phyloP scores from a whole-genome alignment of 2,329 filamentous ascomycete species.

The Drechslerella dactyloides region DNA sequence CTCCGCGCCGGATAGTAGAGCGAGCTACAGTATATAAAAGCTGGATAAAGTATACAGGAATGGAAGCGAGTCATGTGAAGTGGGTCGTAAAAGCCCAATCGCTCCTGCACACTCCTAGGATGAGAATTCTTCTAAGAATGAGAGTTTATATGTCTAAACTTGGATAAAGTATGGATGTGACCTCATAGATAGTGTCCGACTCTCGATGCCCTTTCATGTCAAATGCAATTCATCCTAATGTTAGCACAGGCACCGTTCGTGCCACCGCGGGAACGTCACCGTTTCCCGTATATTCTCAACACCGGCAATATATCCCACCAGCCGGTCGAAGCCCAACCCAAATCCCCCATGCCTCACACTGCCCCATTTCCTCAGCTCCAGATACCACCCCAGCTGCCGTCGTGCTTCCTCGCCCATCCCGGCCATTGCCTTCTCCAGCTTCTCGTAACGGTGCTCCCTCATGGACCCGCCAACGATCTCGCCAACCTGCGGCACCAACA shows the following conservation, averaged over 20 bases:
- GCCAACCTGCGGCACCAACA: conserved; percentile 82
- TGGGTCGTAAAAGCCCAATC: no score
- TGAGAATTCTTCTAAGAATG: no score
- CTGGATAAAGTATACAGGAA: no score
- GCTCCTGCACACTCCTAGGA: no score
- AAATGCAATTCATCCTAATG: conserved; percentile 8
- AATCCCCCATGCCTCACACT: conserved; percentile 90
- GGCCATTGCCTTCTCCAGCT: conserved; percentile 63
- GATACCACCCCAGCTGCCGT: conserved; percentile 78
- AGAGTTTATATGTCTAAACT: no score
- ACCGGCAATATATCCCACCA: conserved; percentile 82
- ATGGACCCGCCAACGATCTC: conserved; percentile 88
- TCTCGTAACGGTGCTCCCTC: conserved; percentile 77
- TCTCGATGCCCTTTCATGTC: no score
- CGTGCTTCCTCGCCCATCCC: conserved; percentile 58
- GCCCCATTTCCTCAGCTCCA: conserved; percentile 87
- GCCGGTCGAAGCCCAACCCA: conserved; percentile 84
- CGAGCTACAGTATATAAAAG: no score
- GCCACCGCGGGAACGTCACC: conserved; percentile 81
- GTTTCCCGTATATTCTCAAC: conserved; percentile 83
- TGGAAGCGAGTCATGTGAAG: no score
- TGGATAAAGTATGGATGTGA: no score
- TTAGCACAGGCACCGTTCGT: conserved; percentile 68
- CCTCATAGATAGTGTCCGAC: no score
- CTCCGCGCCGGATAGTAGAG: no score